Conservation (phyloP, 305 asterid genomes). For the Fraxinus xanthoxyloides region DNA sequence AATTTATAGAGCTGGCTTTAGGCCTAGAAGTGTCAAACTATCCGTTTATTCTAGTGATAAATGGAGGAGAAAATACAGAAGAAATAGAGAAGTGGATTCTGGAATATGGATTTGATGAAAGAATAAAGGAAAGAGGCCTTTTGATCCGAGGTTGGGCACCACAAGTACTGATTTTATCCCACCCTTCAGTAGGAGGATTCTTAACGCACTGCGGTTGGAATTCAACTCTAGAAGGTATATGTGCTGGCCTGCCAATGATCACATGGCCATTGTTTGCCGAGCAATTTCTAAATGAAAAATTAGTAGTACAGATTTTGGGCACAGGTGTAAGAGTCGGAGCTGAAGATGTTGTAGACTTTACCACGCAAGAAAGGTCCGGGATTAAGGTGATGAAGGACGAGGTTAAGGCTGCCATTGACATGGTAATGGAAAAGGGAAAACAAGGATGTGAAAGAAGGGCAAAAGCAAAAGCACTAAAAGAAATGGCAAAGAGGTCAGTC, state of each 20-base stretch:
- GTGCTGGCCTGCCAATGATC: conserved; percentile 46
- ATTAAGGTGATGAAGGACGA: conserved; percentile 31
- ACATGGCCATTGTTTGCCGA: conserved; percentile 56
- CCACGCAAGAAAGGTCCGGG: conserved; percentile 35
- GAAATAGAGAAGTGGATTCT: conserved; percentile 23
- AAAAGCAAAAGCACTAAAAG: conserved; percentile 36
- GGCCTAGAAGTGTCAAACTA: conserved; percentile 21
- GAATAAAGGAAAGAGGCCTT: conserved; percentile 6
- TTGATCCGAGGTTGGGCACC: conserved; percentile 51
- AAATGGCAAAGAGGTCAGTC: conserved; percentile 32
- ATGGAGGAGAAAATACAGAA: background rate
- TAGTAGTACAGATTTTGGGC: no score
- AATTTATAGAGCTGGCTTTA: conserved; percentile 25
- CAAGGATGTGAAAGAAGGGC: conserved; percentile 40
- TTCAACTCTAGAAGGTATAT: conserved; percentile 43
- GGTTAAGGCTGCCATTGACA: conserved; percentile 27
- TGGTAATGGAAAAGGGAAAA: conserved; percentile 31
- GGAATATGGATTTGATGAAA: conserved; percentile 34
- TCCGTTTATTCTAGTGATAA: conserved; percentile 18
- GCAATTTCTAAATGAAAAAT: conserved; percentile 34
- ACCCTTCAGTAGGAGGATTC: conserved; percentile 43
- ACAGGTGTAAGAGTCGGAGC: no score
- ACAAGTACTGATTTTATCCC: conserved; percentile 44
- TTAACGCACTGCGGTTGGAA: conserved; percentile 59
- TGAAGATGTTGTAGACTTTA: conserved; percentile 33